Evolutionary conservation across 495 filamentous ascomycete species (phyloP).

Genomic region (Clohesyomyces aquaticus): DNA sequence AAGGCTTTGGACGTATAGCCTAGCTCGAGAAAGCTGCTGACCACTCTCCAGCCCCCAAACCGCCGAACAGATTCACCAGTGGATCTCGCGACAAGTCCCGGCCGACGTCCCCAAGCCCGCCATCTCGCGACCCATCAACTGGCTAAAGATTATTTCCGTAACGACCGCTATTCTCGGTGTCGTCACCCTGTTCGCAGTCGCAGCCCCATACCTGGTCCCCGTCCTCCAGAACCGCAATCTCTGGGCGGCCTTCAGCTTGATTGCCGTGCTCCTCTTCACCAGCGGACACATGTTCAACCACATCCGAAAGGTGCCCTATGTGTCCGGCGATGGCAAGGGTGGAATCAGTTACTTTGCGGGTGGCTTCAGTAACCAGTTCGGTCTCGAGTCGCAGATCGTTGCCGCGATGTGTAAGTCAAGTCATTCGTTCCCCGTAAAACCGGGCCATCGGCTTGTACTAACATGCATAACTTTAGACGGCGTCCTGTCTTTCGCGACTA

Average conservation of each 20-base stretch:
- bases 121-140: conserved; percentile 86
- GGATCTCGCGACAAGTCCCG: conserved; percentile 77
- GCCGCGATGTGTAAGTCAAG: conserved; percentile 96
- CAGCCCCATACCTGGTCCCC: conserved; percentile 83
- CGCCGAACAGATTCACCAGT: conserved; percentile 77
- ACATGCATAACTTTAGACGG: conserved; percentile 64
- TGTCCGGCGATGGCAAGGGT: conserved; percentile 80
- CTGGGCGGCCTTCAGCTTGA: conserved; percentile 89
- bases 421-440: background rate
- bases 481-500: conserved; percentile 86
- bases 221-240: conserved; percentile 86
- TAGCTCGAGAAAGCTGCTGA: background rate
- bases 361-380: conserved; percentile 94
- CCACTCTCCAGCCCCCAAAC: conserved; percentile 60
- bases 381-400: conserved; percentile 93
- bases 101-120: conserved; percentile 68
- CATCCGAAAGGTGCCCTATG: conserved; percentile 95
- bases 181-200: conserved; percentile 69
- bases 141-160: conserved; percentile 69
- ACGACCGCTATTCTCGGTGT: conserved; percentile 69
- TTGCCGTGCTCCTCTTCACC: conserved; percentile 91
- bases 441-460: background rate
- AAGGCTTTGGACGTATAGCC: conserved; percentile 40
- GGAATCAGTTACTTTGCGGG: conserved; percentile 89
- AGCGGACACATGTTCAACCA: conserved; percentile 99